phyloP scores from a whole-genome alignment of 164 flowering plant species.

The Annona cherimola region DNA sequence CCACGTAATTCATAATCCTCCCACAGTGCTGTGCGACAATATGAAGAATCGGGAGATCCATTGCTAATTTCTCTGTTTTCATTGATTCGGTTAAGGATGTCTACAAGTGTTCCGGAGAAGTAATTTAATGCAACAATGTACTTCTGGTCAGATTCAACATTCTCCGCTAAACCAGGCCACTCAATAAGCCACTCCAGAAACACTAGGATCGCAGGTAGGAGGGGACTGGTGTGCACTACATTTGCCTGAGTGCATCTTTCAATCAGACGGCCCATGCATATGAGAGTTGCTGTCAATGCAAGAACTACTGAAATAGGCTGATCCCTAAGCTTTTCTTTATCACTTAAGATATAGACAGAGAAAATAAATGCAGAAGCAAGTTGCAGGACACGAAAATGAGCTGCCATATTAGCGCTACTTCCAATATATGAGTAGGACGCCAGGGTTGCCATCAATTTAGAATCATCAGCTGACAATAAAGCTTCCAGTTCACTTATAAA shows the following conservation, averaged over 20 bases:
- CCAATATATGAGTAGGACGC: constrained; percentile 48
- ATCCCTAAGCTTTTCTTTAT: constrained; percentile 13
- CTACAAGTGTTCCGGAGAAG: constrained; percentile 42
- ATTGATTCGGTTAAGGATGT: constrained; percentile 41
- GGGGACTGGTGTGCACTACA: constrained; percentile 32
- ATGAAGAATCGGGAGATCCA: constrained; percentile 8
- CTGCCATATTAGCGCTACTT: constrained; percentile 36
- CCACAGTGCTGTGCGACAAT: constrained; percentile 51
- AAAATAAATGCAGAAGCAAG: constrained; percentile 53
- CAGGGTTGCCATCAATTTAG: constrained; percentile 31
- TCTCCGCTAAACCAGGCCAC: constrained; percentile 25
- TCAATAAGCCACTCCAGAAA: constrained; percentile 62
- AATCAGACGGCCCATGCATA: constrained; percentile 54
- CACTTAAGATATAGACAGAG: constrained; percentile 31
- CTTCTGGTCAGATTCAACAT: constrained; percentile 30
- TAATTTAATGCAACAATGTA: constrained; percentile 35
- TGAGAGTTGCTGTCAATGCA: constrained; percentile 41
- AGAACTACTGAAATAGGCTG: constrained; percentile 24
- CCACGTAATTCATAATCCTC: constrained; percentile 78
- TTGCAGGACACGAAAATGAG: constrained; percentile 71
- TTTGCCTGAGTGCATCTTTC: constrained; percentile 41
- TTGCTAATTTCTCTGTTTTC: background rate
- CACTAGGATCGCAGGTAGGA: constrained; percentile 61
- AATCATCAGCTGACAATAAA: constrained; percentile 48
- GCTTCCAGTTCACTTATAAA: constrained; percentile 46